Conservation (phyloP, 805 yeast species). For the Cyberlindnera maritima region DNA sequence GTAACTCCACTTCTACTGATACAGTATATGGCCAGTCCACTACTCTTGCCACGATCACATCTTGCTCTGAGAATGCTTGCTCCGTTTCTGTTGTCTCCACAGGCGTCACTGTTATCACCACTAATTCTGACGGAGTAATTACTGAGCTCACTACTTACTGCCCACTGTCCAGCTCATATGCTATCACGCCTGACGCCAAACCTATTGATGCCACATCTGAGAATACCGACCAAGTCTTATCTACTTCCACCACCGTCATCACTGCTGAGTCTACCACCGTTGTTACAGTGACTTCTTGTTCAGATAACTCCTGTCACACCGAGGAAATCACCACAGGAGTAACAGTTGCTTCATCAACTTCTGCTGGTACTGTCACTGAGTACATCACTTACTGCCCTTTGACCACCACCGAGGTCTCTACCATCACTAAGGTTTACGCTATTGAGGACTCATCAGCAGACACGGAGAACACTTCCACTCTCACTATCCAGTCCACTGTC, state of each 20-base stretch:
- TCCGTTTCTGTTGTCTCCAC: background rate
- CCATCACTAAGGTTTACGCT: background rate
- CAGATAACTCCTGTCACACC: conserved; percentile 28
- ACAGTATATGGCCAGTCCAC: background rate
- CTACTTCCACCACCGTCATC: conserved; percentile 18
- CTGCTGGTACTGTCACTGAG: conserved; percentile 29
- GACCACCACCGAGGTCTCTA: conserved; percentile 9
- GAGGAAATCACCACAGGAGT: conserved; percentile 24
- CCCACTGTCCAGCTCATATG: conserved; percentile 7
- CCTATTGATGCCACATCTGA: conserved; percentile 5
- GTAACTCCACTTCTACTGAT: background rate
- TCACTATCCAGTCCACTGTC: conserved; percentile 26
- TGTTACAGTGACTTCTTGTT: conserved; percentile 32
- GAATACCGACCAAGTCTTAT: no score
- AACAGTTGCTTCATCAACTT: conserved; percentile 33
- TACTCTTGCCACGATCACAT: background rate
- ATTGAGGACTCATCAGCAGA: background rate
- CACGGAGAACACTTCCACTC: background rate
- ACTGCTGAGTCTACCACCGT: conserved; percentile 23
- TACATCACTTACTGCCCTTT: conserved; percentile 43
- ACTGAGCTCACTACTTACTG: conserved; percentile 15
- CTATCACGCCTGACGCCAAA: background rate
- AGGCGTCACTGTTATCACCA: background rate
- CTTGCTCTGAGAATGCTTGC: background rate
- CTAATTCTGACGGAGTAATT: conserved; percentile 1